Base-by-base conservation (phyloP, 768 basidiomycete genomes). In the Galerina sulciceps region DNA sequence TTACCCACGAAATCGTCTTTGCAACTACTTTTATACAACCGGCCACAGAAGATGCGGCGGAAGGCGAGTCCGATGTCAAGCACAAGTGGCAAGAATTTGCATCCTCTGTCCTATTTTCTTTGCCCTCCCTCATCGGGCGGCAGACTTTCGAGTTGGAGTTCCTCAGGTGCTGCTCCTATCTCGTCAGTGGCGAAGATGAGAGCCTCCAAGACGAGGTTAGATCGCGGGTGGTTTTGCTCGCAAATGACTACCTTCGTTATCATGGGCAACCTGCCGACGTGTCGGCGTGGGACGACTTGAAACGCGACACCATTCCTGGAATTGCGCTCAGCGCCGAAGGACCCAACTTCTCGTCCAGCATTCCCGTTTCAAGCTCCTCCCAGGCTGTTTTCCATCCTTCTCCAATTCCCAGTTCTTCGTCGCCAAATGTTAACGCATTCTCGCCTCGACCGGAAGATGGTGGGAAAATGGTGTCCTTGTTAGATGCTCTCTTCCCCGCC, bases 1-100 rank as follows among this genome's bases (percentile, higher is more conserved):
- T 95, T 6, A 74, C 89, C 0, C 93, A 96, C 66, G 94, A 94
- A 72, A 75, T 85, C 10, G 86, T 92, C 11, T 94, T 94, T 68
- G 88, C 83, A 11, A 93, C 91, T 1, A 86, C 85, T 13, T 91
- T 75, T 37, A 46, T 45, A 4, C 34, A 20, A 15, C 18, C 23
- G 13, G 35, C n/a, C 58, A 41, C 60, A 49, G 42, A 53, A 62
- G 67, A 58, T 69, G 22, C 49, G 61, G 35, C 26, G 53, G 54
- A 47, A 69, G 37, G 2, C 26, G 26, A 31, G 26, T 5, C 26
- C 2, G 26, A 31, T 72, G 75, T 31, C 70, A 71, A 15, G 20
- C 35, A 23, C 23, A 51, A 51, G 13, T 91, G 89, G 89, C 81
- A 80, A 66, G 80, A 83, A 48, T 90, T 90, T 62, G 83, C 88